Base-by-base conservation (phyloP, 73 alveolate species). In the Tetrahymena thermophila region DNA sequence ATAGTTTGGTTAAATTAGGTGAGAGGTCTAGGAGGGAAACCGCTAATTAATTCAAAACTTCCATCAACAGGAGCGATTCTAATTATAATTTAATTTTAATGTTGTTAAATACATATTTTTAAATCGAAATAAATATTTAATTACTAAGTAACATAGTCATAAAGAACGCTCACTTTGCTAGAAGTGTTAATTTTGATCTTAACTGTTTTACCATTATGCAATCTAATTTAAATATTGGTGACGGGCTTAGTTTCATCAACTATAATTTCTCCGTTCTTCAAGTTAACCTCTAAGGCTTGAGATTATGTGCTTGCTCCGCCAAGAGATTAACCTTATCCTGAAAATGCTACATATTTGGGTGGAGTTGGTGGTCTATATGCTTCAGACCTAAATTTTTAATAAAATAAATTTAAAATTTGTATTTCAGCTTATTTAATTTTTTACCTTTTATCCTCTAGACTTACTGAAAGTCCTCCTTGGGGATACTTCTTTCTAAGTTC, bases 11-110 rank as follows among this genome's bases (percentile, higher is more conserved):
- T 34, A 40, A 97, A 94, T 56, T 97, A 96, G 35, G 50, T 34
- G 21, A 97, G 94, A 10, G 99, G 98, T 93, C 95, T 97, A 11
- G 99, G 99, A 35, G 99, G 99, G 97, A 97, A 97, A 6, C 99
- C 99, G n/a, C 97, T 85, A 55, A 96, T 94, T 34, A 97, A 93
- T 94, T 97, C 93, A 94, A 96, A 97, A 71, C 95, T 94, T 9
- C 98, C 98, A 35, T 96, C 98, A 21, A 97, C 97, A 11, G 98
- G 98, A 13, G 98, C 98, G 10, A 97, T 97, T 35, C 38, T 94
- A 96, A 10, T 56, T 71, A 71, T 28, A 71, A 71, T 25, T 25
- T 71, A 71, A 23, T 9, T 25, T 3, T 19, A 19, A 9, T 19
- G 4, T 71, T 23, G 1, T 40, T 56, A 10, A 56, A 56, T 56